These are phyloP conservation scores for Teratosphaeria nubilosa DNA, from an alignment of 2,329 filamentous ascomycete species.

Conservation along the genomic window DNA sequence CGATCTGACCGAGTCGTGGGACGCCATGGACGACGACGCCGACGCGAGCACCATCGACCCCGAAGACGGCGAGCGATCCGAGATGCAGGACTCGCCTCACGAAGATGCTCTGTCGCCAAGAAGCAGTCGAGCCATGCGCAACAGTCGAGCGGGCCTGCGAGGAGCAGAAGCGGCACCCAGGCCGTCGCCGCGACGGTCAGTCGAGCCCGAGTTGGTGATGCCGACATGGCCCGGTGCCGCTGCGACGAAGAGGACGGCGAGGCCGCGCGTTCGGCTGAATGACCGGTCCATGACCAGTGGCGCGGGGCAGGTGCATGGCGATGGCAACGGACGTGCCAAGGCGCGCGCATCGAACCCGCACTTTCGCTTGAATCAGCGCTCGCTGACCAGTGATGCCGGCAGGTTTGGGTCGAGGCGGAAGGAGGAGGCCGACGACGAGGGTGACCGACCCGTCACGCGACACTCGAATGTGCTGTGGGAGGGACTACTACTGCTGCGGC, in stretches of 20 bases:
- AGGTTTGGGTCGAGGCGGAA: constrained; percentile 10
- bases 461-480: constrained; percentile 19
- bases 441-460: constrained; percentile 5
- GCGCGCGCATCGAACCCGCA: constrained; percentile 10
- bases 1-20: constrained; percentile 26
- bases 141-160: background rate
- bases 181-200: constrained; percentile 13
- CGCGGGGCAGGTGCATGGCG: constrained; percentile 17
- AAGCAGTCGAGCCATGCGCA: constrained; percentile 8
- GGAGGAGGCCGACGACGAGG: constrained; percentile 16
- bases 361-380: constrained; percentile 16
- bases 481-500: constrained; percentile 24
- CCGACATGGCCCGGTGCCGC: constrained; percentile 25
- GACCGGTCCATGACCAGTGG: constrained; percentile 22
- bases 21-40: constrained; percentile 19
- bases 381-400: constrained; percentile 24
- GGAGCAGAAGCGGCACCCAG: constrained; percentile 1
- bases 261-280: constrained; percentile 21
- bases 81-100: constrained; percentile 16
- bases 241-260: constrained; percentile 9
- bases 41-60: constrained; percentile 14
- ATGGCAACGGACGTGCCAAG: constrained; percentile 1
- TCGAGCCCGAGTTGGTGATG: constrained; percentile 35
- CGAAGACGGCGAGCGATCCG: constrained; percentile 20
- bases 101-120: constrained; percentile 1